Evolutionary conservation across 306 rosid genomes (phyloP).

Genomic region (Vigna radiata): DNA sequence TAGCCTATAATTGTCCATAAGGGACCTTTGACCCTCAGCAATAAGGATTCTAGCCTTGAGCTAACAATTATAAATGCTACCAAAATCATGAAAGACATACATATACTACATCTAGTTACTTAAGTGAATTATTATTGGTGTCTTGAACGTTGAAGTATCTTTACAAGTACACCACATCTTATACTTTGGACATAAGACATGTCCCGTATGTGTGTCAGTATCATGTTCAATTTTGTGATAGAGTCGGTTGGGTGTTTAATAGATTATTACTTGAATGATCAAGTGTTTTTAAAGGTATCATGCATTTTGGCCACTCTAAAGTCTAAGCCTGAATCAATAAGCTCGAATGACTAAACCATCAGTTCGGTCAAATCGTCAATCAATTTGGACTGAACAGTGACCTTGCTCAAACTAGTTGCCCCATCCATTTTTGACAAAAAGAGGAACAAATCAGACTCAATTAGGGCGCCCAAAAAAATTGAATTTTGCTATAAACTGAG

Average conservation of each 20-base stretch:
- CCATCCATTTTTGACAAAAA: background rate
- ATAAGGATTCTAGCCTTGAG: background rate
- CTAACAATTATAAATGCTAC: background rate
- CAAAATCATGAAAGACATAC: background rate
- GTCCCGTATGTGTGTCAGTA: too few species aligned
- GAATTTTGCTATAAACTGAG: constrained; percentile 12
- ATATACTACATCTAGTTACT: background rate
- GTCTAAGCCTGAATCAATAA: background rate
- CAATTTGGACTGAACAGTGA: background rate
- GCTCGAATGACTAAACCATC: background rate
- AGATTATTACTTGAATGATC: too few species aligned
- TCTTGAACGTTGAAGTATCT: background rate
- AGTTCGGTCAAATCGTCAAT: background rate
- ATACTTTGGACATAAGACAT: too few species aligned
- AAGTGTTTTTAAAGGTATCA: too few species aligned
- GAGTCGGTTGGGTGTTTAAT: too few species aligned
- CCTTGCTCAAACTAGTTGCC: background rate
- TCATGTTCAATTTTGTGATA: too few species aligned
- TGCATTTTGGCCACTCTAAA: background rate
- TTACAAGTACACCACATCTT: background rate
- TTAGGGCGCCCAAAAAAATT: constrained; percentile 17
- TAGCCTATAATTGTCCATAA: background rate
- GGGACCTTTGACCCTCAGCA: background rate
- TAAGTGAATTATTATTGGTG: background rate
- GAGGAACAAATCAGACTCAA: background rate